phyloP scores from a whole-genome alignment of 306 rosid species.

The Cucurbita argyrosperma region DNA sequence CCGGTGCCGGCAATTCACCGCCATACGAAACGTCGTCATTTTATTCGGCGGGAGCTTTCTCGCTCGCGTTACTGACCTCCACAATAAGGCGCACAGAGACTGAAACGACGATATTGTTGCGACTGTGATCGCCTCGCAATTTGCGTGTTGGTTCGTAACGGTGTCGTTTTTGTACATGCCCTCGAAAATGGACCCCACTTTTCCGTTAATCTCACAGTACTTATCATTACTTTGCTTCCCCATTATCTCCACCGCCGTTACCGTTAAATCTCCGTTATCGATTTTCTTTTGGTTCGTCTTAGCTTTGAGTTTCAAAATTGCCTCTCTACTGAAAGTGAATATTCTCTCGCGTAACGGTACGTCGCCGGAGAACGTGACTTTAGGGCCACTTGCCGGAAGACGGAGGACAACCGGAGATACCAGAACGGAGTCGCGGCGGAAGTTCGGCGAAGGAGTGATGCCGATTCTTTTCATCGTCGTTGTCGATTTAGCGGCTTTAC shows the following conservation, averaged over 20 bases:
- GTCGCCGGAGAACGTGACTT: slow-evolving; percentile 44
- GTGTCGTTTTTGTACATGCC: slow-evolving; percentile 25
- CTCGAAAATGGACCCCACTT: slow-evolving; percentile 17
- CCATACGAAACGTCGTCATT: slow-evolving; percentile 78
- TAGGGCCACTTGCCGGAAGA: slow-evolving; percentile 56
- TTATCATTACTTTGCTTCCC: slow-evolving; percentile 42
- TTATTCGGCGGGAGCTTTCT: slow-evolving; percentile 37
- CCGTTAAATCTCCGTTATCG: not conserved
- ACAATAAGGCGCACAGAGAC: slow-evolving; percentile 56
- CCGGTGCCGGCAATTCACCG: slow-evolving; percentile 64
- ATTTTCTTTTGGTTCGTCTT: slow-evolving; percentile 20
- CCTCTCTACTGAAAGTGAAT: slow-evolving; percentile 64
- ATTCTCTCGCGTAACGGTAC: slow-evolving; percentile 48
- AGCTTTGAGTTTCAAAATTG: slow-evolving; percentile 44
- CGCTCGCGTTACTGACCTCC: slow-evolving; percentile 76
- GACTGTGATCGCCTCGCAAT: not conserved
- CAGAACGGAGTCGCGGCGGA: slow-evolving; percentile 33
- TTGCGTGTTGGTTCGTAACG: slow-evolving; percentile 4
- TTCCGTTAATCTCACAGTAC: slow-evolving; percentile 13
- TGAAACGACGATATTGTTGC: slow-evolving; percentile 61
- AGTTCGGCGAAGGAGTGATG: slow-evolving; percentile 36
- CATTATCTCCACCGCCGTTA: slow-evolving; percentile 24
- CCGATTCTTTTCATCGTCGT: not conserved
- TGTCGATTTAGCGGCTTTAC: slow-evolving; percentile 11
- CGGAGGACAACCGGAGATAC: slow-evolving; percentile 46